Base-by-base conservation (phyloP, 306 rosid species). In the Vicia sativa region DNA sequence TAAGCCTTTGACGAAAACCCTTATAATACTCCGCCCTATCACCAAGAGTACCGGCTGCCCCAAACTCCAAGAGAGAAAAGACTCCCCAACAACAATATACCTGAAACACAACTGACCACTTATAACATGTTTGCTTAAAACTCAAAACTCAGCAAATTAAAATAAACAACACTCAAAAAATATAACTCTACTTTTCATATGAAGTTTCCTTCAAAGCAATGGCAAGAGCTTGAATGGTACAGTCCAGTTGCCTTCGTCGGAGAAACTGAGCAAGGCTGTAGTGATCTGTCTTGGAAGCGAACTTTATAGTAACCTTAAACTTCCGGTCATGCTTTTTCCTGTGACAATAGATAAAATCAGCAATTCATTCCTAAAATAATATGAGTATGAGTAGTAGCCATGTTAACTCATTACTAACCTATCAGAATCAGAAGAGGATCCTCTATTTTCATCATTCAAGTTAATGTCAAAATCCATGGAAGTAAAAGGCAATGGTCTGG, bases 211-310 rank as follows among this genome's bases (percentile, higher is more conserved):
- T 70, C 1, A 93, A 77, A 5, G 70, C 95, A 18, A 93, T 85
- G 57, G 80, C 97, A 7, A 93, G 87, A 0, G 58, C 87, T 82
- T 93, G 97, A 0, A 93, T 83, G 0, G 92, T 78, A 15, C 41
- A 5, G 12, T 90, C 99, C 0, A 41, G 48, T 16, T 83, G 97
- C 12, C 8, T 37, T 2, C 92, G 19, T 0, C 9, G 6, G 4
- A 90, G 58, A 74, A 85, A 93, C 73, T 85, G 82, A 1, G 4
- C 54, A 0, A 93, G 82, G 9, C 79, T 77, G 49, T 68, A 23
- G 1, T 88, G 29, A 37, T 93, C 96, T 0, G 84, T 48, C 77
- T 62, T 83, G 0, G 81, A 58, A 4, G 90, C 99, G 34, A 48
- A 78, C 6, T 84, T 77, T 9, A 93, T 62, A 0, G 83, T 23